Evolutionary conservation across 495 filamentous ascomycete species (phyloP).

Genomic region (Parathielavia hyrcaniae): DNA sequence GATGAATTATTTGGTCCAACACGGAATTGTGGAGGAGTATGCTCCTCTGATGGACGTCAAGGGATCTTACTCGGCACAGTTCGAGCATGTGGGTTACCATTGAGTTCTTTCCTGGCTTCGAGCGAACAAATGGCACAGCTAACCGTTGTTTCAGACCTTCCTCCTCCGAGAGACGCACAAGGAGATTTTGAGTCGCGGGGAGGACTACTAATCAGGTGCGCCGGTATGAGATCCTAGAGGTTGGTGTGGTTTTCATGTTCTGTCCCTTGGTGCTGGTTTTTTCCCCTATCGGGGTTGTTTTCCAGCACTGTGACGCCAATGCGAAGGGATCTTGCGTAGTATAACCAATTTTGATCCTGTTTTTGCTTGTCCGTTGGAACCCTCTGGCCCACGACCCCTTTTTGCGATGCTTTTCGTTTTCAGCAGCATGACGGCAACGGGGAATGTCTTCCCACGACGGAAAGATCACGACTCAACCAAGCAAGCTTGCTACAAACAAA

Average conservation of each 20-base stretch:
- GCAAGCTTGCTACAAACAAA: too few species aligned
- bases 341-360: background rate
- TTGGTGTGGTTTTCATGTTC: background rate
- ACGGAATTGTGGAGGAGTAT: slow-evolving; percentile 83
- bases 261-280: slow-evolving; percentile 14
- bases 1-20: slow-evolving; percentile 82
- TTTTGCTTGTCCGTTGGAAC: background rate
- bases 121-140: slow-evolving; percentile 12
- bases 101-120: background rate
- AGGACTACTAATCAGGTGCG: slow-evolving; percentile 60
- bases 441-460: too few species aligned
- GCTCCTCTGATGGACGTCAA: slow-evolving; percentile 88
- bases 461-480: too few species aligned
- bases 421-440: too few species aligned
- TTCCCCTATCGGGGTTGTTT: slow-evolving; percentile 4
- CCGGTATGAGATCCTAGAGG: background rate
- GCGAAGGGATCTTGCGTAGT: slow-evolving; percentile 1
- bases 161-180: slow-evolving; percentile 78
- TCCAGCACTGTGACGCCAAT: slow-evolving; percentile 12
- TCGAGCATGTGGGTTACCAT: slow-evolving; percentile 68
- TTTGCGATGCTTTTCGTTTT: too few species aligned
- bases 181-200: slow-evolving; percentile 85
- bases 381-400: too few species aligned
- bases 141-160: slow-evolving; percentile 58
- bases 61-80: slow-evolving; percentile 92